Base-by-base conservation (phyloP, 2,329 filamentous ascomycete genomes). In the Nothophaeocryptopus gaeumannii region DNA sequence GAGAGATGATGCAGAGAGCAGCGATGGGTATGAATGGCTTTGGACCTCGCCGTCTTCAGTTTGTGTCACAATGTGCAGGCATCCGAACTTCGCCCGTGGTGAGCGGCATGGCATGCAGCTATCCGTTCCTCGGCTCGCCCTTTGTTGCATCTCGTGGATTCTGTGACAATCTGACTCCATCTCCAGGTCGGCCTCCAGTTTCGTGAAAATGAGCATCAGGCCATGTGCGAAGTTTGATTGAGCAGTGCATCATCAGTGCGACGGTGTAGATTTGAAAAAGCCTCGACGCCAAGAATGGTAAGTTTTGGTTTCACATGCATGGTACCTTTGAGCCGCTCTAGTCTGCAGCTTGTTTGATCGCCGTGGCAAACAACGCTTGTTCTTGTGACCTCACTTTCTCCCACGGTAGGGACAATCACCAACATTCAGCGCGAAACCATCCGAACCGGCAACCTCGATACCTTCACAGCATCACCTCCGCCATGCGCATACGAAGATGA, bases 231-330 rank as follows among this genome's bases (percentile, higher is more conserved):
- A 14, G 12, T 8, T 4, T 35, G 12, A 35, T n/a, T 35, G 14
- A 35, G 14, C 12, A 14, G 5, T 14, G 33, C 12, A 35, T n/a
- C 12, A n/a, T 35, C 33, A 36, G 42, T 45, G 42, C 37, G 29
- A 45, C 42, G 42, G 16, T n/a, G 42, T 15, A 45, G 20, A 45
- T 37, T 45, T 36, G 42, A 45, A 32, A 45, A 45, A 15, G 10
- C 36, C 15, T 45, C 35, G 33, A 13, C 31, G 33, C 42, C 33
- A 45, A 38, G 42, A 45, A 45, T 26, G 20, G 20, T 26, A 7
- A 26, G 20, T 26, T 42, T 42, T 35, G 29, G 46, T 48, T 42
- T 48, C 46, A 48, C 46, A 34, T 33, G 39, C 46, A 48, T n/a
- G 39, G 37, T 34, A n/a, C 34, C 46, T 33, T 16, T 26, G 20